Evolutionary conservation across 495 filamentous ascomycete species (phyloP), one percentile per base, ranked within the genome.

Genomic region (Lophium mytilinum): DNA sequence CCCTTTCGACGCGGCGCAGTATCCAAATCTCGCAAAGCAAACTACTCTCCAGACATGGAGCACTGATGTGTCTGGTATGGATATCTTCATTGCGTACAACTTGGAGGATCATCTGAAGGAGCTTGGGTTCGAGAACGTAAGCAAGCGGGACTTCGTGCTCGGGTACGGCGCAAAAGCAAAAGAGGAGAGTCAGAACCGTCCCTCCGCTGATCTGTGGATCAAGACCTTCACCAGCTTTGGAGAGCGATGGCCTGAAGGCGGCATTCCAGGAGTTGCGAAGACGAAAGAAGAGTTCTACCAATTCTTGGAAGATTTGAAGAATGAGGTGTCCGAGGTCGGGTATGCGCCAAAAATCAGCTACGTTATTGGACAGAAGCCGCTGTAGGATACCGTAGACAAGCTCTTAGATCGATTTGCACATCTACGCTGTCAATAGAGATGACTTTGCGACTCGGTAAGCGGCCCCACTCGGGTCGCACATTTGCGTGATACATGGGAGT

Each of bases 371-470:
- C 37, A 51, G 50, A 58, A 58, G 45, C 45, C 45, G 19, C 45
- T 48, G 24, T 30, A 30, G 24, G 6, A 30, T 30, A 30, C 24
- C 24, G 24, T 30, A 30, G 24, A 30, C 3, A 30, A 30, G 24
- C 24, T 30, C 24, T 30, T 6, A 30, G 6, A 30, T 47, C 58
- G 71, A 52, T 6, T 6, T 30, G 2, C 24, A 6, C 80, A 57
- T 80, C 76, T 62, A 76, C 3, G 6, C 24, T 30, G 24, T 30
- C 24, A 30, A 30, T 6, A 6, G 6, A 30, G 24, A 2, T 6
- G 24, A 6, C 24, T 30, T 30, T 30, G 24, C 24, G 2, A 30
- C 24, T 30, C 24, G n/a, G n/a, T n/a, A n/a, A n/a, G n/a, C n/a
- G n/a, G n/a, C n/a, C n/a, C n/a, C n/a, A n/a, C n/a, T n/a, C n/a